Percentiles rank a stretch among this genome's conserved stretches.
These are phyloP conservation scores for Chlorociboria aeruginascens DNA, from an alignment of 495 filamentous ascomycete genomes.

Conservation along the genomic window DNA sequence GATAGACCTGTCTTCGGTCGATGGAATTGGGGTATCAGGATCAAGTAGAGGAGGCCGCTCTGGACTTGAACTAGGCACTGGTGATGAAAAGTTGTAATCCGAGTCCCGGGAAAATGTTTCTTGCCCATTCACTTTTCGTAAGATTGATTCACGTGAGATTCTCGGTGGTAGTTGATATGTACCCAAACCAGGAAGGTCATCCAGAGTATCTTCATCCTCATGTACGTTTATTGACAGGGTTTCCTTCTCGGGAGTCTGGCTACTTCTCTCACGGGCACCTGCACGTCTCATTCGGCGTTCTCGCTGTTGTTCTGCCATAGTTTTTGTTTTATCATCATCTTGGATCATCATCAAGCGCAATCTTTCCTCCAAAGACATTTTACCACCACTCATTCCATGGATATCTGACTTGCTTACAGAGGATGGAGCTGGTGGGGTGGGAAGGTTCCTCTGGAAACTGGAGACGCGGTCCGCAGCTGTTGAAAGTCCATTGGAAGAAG, in stretches of 20 bases:
- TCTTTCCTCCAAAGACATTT: constrained; percentile 71
- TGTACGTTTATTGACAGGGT: constrained; percentile 21
- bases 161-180: constrained; percentile 57
- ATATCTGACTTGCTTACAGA: constrained; percentile 58
- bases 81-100: constrained; percentile 49
- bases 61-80: constrained; percentile 37
- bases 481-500: constrained; percentile 37
- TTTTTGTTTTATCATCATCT: constrained; percentile 41
- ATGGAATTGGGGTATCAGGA: constrained; percentile 78
- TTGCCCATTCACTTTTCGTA: constrained; percentile 73
- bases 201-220: constrained; percentile 38
- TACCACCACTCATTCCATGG: constrained; percentile 50
- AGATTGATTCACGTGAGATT: constrained; percentile 87
- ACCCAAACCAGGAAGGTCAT: constrained; percentile 38
- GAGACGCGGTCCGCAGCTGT: constrained; percentile 52
- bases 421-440: constrained; percentile 51
- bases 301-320: constrained; percentile 42
- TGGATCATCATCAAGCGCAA: constrained; percentile 73
- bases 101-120: constrained; percentile 43
- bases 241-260: constrained; percentile 36
- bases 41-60: constrained; percentile 46
- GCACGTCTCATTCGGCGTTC: constrained; percentile 49
- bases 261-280: constrained; percentile 31
- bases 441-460: constrained; percentile 47
- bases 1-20: constrained; percentile 44